phyloP scores from a whole-genome alignment of 2,329 filamentous ascomycete genomes.

The Tolypocladium ophioglossoides region DNA sequence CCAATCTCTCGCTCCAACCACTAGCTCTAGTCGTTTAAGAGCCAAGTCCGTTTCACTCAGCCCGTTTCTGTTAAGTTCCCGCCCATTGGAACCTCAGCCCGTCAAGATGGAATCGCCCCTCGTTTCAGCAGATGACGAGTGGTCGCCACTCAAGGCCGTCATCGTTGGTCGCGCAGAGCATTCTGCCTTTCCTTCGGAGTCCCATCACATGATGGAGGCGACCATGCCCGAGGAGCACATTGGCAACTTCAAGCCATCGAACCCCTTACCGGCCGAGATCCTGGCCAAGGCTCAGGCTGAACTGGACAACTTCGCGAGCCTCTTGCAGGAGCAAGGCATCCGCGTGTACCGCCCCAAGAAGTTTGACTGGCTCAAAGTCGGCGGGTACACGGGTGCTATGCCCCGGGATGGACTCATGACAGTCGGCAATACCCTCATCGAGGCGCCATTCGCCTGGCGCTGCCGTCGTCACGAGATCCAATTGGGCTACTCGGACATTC shows the following conservation, averaged over 20 bases:
- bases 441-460: not conserved
- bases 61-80: not conserved
- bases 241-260: not conserved
- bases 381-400: not conserved
- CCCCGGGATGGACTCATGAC: not conserved
- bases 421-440: not conserved
- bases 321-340: not conserved
- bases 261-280: not conserved
- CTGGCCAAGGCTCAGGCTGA: not conserved
- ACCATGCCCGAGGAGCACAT: not conserved
- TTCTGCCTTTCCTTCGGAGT: conserved; percentile 1
- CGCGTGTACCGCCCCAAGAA: not conserved
- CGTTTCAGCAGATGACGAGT: conserved; percentile 1
- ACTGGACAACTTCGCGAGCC: not conserved
- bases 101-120: not conserved
- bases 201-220: conserved; percentile 1
- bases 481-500: not conserved
- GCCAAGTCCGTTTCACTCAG: not conserved
- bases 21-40: not conserved
- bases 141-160: conserved; percentile 3
- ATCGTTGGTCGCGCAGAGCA: conserved; percentile 2
- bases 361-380: not conserved
- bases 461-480: conserved; percentile 1
- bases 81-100: not conserved
- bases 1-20: not conserved